Evolutionary conservation across 352 stramenopile genomes (phyloP).

Genomic region (Phytopythium mirpurense): DNA sequence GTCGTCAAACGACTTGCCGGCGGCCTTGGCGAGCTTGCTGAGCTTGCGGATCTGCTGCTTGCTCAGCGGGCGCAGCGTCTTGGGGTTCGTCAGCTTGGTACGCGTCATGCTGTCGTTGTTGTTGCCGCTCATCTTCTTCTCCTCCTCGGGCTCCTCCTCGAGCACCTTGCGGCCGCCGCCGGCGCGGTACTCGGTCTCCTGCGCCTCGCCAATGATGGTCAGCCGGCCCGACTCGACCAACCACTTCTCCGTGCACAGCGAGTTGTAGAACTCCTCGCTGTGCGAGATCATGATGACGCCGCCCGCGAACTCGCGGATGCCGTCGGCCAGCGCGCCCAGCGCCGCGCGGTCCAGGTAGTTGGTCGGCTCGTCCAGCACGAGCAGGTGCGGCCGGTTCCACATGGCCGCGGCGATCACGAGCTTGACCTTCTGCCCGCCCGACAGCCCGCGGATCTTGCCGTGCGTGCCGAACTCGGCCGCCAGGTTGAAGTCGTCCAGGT

Average conservation of each 20-base stretch:
- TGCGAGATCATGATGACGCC: slow-evolving; percentile 82
- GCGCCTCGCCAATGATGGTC: slow-evolving; percentile 61
- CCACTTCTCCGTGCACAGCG: slow-evolving; percentile 74
- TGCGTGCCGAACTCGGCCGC: slow-evolving; percentile 73
- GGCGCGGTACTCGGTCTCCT: slow-evolving; percentile 67
- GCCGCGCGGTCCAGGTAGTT: slow-evolving; percentile 82
- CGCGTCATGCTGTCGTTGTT: slow-evolving; percentile 50
- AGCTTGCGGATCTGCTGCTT: slow-evolving; percentile 73
- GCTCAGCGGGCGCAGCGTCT: slow-evolving; percentile 60
- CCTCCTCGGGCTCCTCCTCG: slow-evolving; percentile 40
- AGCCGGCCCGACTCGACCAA: slow-evolving; percentile 59
- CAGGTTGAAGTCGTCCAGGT: slow-evolving; percentile 71
- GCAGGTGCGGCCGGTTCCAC: slow-evolving; percentile 82
- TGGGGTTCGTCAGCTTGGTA: slow-evolving; percentile 67
- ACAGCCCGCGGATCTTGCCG: slow-evolving; percentile 74
- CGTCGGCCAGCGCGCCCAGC: slow-evolving; percentile 52
- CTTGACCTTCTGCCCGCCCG: slow-evolving; percentile 80
- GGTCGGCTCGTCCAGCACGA: slow-evolving; percentile 87
- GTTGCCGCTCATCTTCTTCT: slow-evolving; percentile 36
- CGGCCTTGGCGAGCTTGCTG: slow-evolving; percentile 49
- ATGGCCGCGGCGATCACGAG: slow-evolving; percentile 73
- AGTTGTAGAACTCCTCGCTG: slow-evolving; percentile 81
- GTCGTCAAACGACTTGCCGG: slow-evolving; percentile 57
- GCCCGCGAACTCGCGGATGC: slow-evolving; percentile 65
- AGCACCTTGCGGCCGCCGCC: slow-evolving; percentile 60